A percentile compares a stretch with the other conserved stretches of the same genome.
These are phyloP conservation scores for Samsoniella hepiali DNA, from an alignment of 2,329 filamentous ascomycete genomes.

Conservation along the genomic window DNA sequence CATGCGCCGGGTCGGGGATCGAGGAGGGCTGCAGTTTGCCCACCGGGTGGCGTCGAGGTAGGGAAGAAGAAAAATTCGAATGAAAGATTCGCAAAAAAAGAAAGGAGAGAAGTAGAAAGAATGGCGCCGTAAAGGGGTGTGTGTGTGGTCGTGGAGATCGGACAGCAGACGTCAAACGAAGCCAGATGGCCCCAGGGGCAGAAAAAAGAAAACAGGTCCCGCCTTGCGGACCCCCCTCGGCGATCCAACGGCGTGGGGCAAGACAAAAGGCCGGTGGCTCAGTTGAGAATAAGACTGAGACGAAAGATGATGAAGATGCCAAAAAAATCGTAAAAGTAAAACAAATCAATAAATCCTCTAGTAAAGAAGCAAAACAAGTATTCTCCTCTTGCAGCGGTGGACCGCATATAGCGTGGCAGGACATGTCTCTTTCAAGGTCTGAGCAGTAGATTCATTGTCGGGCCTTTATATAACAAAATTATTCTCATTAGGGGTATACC, in stretches of 20 bases:
- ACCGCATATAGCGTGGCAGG: no score
- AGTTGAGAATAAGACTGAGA: no score
- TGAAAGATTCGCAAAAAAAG: neutral
- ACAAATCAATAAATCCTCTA: no score
- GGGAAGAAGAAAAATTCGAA: neutral
- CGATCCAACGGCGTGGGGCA: neutral
- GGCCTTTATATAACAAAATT: no score
- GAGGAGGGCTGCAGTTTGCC: neutral
- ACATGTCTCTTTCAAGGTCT: no score
- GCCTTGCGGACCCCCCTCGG: neutral
- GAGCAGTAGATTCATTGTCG: no score
- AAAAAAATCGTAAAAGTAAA: no score
- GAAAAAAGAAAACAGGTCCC: neutral
- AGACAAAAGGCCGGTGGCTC: no score
- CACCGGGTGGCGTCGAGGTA: neutral
- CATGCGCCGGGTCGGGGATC: neutral
- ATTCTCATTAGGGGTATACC: no score
- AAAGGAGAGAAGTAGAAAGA: constrained; percentile 1
- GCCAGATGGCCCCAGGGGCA: constrained; percentile 7
- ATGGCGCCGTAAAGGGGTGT: neutral
- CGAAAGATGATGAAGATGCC: no score
- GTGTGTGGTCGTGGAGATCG: neutral
- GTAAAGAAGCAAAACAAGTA: no score
- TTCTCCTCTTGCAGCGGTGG: no score
- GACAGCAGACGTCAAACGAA: constrained; percentile 3